Evolutionary conservation across 345 rosid genomes (phyloP), one percentile per base, ranked within the genome.

Genomic region (Arabidopsis thaliana): DNA sequence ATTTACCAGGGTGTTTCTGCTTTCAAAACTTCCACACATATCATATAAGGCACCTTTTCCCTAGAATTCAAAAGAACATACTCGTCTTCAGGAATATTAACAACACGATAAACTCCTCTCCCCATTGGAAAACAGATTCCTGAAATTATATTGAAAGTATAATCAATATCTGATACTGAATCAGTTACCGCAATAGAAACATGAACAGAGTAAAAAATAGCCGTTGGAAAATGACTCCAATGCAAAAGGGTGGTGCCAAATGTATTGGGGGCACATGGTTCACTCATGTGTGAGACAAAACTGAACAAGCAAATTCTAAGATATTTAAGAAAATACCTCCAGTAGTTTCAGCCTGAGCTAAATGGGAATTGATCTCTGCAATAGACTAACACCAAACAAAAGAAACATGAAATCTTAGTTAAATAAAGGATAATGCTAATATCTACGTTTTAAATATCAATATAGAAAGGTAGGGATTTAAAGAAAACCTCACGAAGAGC

Each of bases 91-190:
- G 98, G 99, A 72, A 95, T 90, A 83, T 90, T 93, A 73, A 95
- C 84, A 75, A 92, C 97, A 41, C 96, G 93, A 76, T 88, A 88
- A 85, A 88, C 78, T 72, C 98, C 99, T 81, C 84, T 92, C 75
- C 99, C 99, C 98, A 95, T 82, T 50, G 98, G 98, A 83, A 92
- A 92, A 87, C 98, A 95, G 61, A 95, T 73, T 69, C 99, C 99
- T 95, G 85, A 51, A 71, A 72, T 71, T 33, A 68, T 75, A 64
- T 73, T 72, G 80, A 48, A 13, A 56, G 20, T 20, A 37, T 48
- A 1, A 40, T 5, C 34, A 77, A 58, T 33, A 58, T 48, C 40
- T 40, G 67, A 58, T 64, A 53, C 22, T 9, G 11, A 36, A 63
- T 25, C 37, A 69, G n/a, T 51, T 45, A 48, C 71, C 30, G 50